Evolutionary conservation across 805 yeast genomes (phyloP), one percentile per base, ranked within the genome.

Genomic region (Starmerella sirachaensis): DNA sequence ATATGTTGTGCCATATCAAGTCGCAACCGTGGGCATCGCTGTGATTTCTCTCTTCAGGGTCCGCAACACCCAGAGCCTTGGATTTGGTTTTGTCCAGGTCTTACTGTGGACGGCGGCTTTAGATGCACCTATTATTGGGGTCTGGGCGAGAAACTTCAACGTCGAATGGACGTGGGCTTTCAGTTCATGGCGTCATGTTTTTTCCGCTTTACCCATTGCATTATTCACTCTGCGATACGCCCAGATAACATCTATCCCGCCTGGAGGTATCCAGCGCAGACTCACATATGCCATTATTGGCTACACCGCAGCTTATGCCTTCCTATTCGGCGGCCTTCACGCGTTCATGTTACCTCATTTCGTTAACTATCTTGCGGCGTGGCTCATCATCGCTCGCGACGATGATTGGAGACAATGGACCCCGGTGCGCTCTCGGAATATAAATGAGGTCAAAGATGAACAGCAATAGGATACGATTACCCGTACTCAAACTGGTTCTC

Each of bases 161-260:
- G 66, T 80, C 17, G 71, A 68, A 49, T 83, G 94, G 93, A 69
- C 68, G 36, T 78, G 88, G 1, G 83, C 93, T 12, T 83, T 83
- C 51, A 73, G 81, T 3, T 77, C 93, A 0, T 85, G 80, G 52
- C 86, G 81, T 53, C 83, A 83, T 52, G 62, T 79, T 31, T 55
- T 78, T 34, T 79, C 93, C 0, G 70, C 80, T 13, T 61, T 78
- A 7, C 93, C 94, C 0, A n/a, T 47, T 2, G 37, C 37, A 17
- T 9, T 31, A 11, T 37, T 26, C 27, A 40, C 36, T 4, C 29
- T 37, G 6, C 16, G 18, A 10, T 31, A 23, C 18, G 26, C 30
- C 23, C 33, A 25, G 8, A 28, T 19, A 29, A 68, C 72, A 9
- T 51, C 66, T 60, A 29, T 59, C 64, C 17, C 66, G 66, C 8